phyloP scores from a whole-genome alignment of 1,284 basidiomycete species.

The Pyrrhoderma lamaoense region DNA sequence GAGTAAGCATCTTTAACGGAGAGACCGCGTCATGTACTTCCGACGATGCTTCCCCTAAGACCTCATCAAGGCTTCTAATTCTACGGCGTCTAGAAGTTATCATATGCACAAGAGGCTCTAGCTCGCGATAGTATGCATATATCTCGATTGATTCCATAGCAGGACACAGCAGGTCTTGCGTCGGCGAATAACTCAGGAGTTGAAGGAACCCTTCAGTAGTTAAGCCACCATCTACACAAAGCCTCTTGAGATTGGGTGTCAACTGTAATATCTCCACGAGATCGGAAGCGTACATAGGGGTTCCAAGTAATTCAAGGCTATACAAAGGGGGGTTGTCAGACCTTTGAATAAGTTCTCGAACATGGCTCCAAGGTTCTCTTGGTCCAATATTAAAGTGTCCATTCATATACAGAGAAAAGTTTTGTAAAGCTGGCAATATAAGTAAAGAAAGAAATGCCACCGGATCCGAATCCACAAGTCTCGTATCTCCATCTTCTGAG shows the following conservation, averaged over 20 bases:
- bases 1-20: too few species aligned
- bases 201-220: constrained; percentile 2
- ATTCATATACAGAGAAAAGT: constrained; percentile 1
- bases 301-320: constrained; percentile 10
- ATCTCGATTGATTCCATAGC: neutral
- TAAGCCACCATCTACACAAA: constrained; percentile 4
- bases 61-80: neutral
- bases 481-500: neutral
- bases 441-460: constrained; percentile 2
- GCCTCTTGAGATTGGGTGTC: neutral
- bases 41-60: too few species aligned
- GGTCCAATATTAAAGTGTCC: neutral
- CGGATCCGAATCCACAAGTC: constrained; percentile 1
- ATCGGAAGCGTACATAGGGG: constrained; percentile 1
- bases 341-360: neutral
- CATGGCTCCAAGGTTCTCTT: constrained; percentile 1
- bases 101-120: neutral
- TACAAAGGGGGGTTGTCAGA: neutral
- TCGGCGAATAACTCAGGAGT: neutral
- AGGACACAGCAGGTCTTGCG: neutral
- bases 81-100: neutral
- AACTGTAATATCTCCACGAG: neutral
- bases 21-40: too few species aligned
- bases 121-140: neutral
- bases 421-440: neutral